A percentile compares a stretch with the other conserved stretches of the same genome.
phyloP scores from a whole-genome alignment of 1,284 basidiomycete genomes.

The Fistulina hepatica region DNA sequence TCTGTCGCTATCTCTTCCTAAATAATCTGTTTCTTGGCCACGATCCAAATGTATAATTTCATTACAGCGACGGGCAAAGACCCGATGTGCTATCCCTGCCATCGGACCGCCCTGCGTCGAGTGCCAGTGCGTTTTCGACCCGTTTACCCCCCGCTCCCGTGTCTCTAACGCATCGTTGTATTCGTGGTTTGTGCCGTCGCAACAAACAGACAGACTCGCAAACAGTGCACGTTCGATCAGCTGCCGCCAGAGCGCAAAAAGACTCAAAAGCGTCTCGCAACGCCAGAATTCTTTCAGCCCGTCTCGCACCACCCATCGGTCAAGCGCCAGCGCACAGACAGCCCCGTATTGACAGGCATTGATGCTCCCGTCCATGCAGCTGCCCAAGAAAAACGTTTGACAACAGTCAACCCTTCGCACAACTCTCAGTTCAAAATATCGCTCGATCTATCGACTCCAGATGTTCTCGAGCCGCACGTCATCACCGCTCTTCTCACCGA shows the following conservation, averaged over 20 bases:
- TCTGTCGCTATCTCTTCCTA: neutral
- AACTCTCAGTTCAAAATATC: slow-evolving; percentile 14
- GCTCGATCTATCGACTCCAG: slow-evolving; percentile 14
- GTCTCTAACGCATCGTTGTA: neutral
- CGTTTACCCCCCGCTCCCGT: neutral
- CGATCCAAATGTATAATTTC: too few relatives aligned
- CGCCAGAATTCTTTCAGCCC: too few relatives aligned
- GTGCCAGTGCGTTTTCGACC: slow-evolving; percentile 14
- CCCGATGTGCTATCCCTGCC: slow-evolving; percentile 16
- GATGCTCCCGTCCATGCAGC: slow-evolving; percentile 15
- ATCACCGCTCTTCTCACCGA: slow-evolving; percentile 19
- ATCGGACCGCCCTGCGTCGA: slow-evolving; percentile 18
- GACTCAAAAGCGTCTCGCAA: slow-evolving; percentile 9
- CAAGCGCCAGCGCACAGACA: slow-evolving; percentile 12
- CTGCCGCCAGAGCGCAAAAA: slow-evolving; percentile 18
- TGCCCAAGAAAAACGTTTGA: slow-evolving; percentile 14
- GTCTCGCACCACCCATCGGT: slow-evolving; percentile 6
- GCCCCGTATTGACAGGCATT: slow-evolving; percentile 12
- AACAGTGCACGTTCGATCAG: slow-evolving; percentile 19
- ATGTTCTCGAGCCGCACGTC: slow-evolving; percentile 15
- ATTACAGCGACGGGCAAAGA: slow-evolving; percentile 15
- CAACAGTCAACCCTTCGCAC: slow-evolving; percentile 10
- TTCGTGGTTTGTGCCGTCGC: too few relatives aligned
- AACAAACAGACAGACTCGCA: slow-evolving; percentile 17
- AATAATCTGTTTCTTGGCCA: neutral